These are phyloP conservation scores for Alternaria brassicae DNA, from an alignment of 2,329 filamentous ascomycete species.

Conservation along the genomic window DNA sequence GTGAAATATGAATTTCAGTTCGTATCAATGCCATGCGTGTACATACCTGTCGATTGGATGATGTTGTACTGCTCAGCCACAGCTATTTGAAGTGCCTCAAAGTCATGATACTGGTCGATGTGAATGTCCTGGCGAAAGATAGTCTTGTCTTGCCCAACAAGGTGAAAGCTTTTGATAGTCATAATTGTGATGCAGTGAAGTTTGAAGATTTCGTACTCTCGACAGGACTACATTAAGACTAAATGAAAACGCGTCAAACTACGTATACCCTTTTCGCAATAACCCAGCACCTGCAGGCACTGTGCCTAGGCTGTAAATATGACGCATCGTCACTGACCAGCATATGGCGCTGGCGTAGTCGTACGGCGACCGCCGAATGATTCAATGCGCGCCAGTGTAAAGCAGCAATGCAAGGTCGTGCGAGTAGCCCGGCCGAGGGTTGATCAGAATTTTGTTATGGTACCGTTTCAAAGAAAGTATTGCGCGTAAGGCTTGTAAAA, in stretches of 20 bases:
- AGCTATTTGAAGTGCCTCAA: constrained; percentile 21
- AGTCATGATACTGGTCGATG: constrained; percentile 25
- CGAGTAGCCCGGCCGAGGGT: constrained; percentile 13
- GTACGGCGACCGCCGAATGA: background rate
- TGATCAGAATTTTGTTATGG: constrained; percentile 1
- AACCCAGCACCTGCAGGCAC: constrained; percentile 1
- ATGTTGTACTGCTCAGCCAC: constrained; percentile 26
- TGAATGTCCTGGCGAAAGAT: constrained; percentile 24
- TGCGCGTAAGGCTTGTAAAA: constrained; percentile 1
- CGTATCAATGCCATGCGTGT: background rate
- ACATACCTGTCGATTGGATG: constrained; percentile 15
- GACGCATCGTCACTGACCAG: constrained; percentile 5
- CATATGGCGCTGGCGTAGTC: background rate
- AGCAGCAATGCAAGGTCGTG: constrained; percentile 7
- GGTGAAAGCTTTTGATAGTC: constrained; percentile 26
- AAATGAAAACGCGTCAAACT: background rate
- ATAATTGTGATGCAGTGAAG: constrained; percentile 6
- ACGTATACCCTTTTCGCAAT: background rate
- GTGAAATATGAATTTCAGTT: background rate
- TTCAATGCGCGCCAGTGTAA: background rate
- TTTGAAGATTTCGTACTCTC: background rate
- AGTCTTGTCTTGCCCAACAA: constrained; percentile 21
- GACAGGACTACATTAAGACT: background rate
- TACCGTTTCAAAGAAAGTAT: background rate
- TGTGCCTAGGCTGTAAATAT: background rate